A percentile compares a stretch with the other conserved stretches of the same genome.
These are phyloP conservation scores for Dactylonectria macrodidyma DNA, from an alignment of 2,329 filamentous ascomycete genomes.

Conservation along the genomic window DNA sequence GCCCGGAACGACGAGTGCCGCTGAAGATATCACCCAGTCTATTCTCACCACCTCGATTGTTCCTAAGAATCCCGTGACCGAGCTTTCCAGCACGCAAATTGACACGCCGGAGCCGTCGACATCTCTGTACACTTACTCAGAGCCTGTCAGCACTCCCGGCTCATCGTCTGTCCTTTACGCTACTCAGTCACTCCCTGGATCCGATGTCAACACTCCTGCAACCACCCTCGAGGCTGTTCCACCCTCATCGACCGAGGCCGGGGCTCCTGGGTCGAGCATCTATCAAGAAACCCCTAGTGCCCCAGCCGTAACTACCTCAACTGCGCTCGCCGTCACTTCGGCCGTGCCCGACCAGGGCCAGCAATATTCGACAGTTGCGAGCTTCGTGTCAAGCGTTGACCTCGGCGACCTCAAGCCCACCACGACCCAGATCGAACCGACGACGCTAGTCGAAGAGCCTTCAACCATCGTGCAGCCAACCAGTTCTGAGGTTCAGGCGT, in stretches of 20 bases:
- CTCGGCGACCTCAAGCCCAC: slow-evolving; percentile 43
- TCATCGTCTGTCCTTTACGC: background rate
- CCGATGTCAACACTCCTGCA: slow-evolving; percentile 18
- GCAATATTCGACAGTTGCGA: slow-evolving; percentile 21
- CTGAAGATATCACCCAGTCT: slow-evolving; percentile 3
- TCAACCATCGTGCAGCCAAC: slow-evolving; percentile 24
- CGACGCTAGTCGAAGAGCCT: slow-evolving; percentile 26
- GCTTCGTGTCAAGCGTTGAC: slow-evolving; percentile 40
- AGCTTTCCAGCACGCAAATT: background rate
- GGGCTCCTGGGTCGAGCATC: background rate
- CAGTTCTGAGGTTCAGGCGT: slow-evolving; percentile 23
- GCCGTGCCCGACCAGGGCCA: slow-evolving; percentile 24
- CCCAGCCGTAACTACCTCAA: slow-evolving; percentile 23
- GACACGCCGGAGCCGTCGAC: slow-evolving; percentile 7
- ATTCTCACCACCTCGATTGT: slow-evolving; percentile 40
- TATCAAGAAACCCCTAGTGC: slow-evolving; percentile 9
- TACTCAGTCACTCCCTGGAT: background rate
- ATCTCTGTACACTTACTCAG: background rate
- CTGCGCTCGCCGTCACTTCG: slow-evolving; percentile 20
- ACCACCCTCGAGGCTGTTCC: slow-evolving; percentile 13
- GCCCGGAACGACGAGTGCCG: background rate
- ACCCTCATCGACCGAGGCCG: slow-evolving; percentile 18
- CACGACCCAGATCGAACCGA: slow-evolving; percentile 18
- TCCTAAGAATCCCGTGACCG: background rate
- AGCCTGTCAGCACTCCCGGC: background rate